Conservation (phyloP, 768 basidiomycete genomes). For the Dacryopinax primogenitus region DNA sequence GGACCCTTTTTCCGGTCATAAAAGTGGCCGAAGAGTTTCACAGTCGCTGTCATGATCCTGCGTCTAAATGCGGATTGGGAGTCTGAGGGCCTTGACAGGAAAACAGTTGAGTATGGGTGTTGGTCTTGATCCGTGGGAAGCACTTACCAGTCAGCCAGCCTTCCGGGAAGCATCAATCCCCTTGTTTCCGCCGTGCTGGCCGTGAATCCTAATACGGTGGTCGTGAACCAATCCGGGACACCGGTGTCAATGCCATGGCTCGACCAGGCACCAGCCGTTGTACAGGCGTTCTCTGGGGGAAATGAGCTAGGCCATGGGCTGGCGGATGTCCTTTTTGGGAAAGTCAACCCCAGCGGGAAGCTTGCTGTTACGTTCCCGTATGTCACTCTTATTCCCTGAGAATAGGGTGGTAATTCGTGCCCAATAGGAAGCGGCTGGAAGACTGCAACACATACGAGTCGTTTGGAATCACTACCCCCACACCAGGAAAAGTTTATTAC, state of each 20-base stretch:
- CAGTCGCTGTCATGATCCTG: conserved; percentile 17
- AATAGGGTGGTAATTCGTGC: background rate
- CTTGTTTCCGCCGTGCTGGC: conserved; percentile 17
- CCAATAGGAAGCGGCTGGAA: background rate
- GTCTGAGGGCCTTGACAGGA: conserved; percentile 19
- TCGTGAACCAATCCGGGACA: conserved; percentile 23
- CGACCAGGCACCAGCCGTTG: conserved; percentile 24
- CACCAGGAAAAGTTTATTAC: conserved; percentile 16
- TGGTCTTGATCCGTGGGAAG: background rate
- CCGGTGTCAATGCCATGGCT: conserved; percentile 47
- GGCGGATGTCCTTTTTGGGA: conserved; percentile 48
- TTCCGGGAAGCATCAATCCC: conserved; percentile 18
- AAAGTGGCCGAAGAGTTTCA: background rate
- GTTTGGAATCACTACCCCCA: background rate
- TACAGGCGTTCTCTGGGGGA: conserved; percentile 24
- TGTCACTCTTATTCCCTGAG: background rate
- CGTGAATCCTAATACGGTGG: conserved; percentile 12
- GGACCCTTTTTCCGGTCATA: background rate
- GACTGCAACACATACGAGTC: conserved; percentile 8
- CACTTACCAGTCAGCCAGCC: background rate
- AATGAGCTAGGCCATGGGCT: conserved; percentile 46
- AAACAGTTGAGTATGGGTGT: conserved; percentile 12
- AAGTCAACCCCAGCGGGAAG: conserved; percentile 46
- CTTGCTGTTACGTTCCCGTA: conserved; percentile 43
- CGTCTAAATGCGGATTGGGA: conserved; percentile 15